Conservation (phyloP, 768 basidiomycete genomes). For the Phaeotremella skinneri region DNA sequence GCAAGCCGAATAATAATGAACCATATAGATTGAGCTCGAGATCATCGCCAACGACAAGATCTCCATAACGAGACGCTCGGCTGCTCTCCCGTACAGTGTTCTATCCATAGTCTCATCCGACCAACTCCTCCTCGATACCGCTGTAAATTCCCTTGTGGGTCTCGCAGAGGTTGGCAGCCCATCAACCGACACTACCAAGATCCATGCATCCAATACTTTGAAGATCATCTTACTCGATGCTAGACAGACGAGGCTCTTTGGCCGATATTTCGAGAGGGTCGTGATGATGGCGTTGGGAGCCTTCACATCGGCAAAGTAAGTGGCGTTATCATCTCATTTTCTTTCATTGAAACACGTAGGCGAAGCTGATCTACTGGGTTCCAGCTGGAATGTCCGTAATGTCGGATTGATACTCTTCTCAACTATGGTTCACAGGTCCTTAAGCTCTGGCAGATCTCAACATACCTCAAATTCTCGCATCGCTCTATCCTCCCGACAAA, state of each 20-base stretch:
- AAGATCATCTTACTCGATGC: slow-evolving; percentile 48
- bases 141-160: slow-evolving; percentile 27
- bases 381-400: slow-evolving; percentile 51
- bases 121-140: slow-evolving; percentile 28
- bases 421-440: slow-evolving; percentile 39
- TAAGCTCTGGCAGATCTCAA: slow-evolving; percentile 31
- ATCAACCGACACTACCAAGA: slow-evolving; percentile 40
- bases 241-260: slow-evolving; percentile 35
- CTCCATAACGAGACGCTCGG: slow-evolving; percentile 48
- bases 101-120: slow-evolving; percentile 41
- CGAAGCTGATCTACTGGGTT: not conserved
- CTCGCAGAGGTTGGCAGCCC: slow-evolving; percentile 31
- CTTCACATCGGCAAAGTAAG: slow-evolving; percentile 46
- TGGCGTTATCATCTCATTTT: not conserved
- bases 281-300: slow-evolving; percentile 41
- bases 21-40: slow-evolving; percentile 33
- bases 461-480: slow-evolving; percentile 31
- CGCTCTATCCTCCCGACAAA: slow-evolving; percentile 28
- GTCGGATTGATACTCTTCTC: slow-evolving; percentile 49
- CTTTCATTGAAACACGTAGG: not conserved
- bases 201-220: slow-evolving; percentile 50
- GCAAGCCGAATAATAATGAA: slow-evolving; percentile 4
- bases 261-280: slow-evolving; percentile 40
- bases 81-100: slow-evolving; percentile 46
- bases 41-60: slow-evolving; percentile 34